Percentiles rank a stretch among this genome's conserved stretches.
Conservation (phyloP, 768 basidiomycete genomes). For the Lactarius hengduanensis region DNA sequence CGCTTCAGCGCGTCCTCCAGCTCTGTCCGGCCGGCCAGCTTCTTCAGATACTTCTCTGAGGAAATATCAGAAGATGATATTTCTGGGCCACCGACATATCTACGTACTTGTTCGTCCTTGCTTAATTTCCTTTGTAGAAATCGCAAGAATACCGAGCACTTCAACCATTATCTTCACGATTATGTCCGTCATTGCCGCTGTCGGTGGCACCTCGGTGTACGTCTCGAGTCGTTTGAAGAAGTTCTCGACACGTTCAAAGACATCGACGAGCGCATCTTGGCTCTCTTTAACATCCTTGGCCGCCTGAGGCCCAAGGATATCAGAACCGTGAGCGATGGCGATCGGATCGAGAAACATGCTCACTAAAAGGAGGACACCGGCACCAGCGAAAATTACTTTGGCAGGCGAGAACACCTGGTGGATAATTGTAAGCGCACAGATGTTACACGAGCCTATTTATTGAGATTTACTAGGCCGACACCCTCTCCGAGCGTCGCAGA, state of each 20-base stretch:
- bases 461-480: not conserved
- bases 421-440: not conserved
- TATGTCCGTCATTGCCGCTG: too few relatives aligned
- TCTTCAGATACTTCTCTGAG: not conserved
- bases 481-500: not conserved
- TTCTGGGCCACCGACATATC: not conserved
- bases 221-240: too few relatives aligned
- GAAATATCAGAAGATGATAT: not conserved
- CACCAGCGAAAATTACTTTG: not conserved
- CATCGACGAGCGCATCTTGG: too few relatives aligned
- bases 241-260: too few relatives aligned
- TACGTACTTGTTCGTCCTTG: not conserved
- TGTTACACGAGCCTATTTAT: not conserved
- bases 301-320: not conserved
- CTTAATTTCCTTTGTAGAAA: not conserved
- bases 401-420: not conserved
- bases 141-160: not conserved
- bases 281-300: not conserved
- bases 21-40: not conserved
- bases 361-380: not conserved
- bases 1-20: not conserved
- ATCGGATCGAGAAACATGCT: not conserved
- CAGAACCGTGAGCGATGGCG: not conserved
- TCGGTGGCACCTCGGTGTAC: too few relatives aligned
- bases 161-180: not conserved